A percentile compares a stretch with the other conserved stretches of the same genome.
Evolutionary conservation across 2,329 filamentous ascomycete genomes (phyloP).

Genomic region (Arthrinium phaeospermum): DNA sequence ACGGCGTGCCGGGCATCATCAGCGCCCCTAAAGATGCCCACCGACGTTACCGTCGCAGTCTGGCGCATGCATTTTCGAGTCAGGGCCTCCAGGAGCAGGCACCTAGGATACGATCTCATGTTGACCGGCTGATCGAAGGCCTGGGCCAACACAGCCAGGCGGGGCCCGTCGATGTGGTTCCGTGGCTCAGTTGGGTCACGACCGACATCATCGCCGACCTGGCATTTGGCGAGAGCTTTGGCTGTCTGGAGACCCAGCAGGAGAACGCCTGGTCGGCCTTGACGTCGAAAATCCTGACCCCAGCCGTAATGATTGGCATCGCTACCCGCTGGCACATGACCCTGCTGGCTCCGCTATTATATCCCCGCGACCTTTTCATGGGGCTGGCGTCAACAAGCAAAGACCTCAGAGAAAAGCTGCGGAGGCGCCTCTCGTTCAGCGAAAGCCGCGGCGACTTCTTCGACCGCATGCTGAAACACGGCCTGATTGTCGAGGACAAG

Average conservation of each 20-base stretch:
- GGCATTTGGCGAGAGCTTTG: conserved; percentile 28
- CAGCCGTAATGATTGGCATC: not conserved
- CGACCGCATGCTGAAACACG: conserved; percentile 26
- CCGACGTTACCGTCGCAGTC: conserved; percentile 19
- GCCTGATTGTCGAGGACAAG: conserved; percentile 32
- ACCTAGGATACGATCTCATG: conserved; percentile 27
- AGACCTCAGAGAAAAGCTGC: conserved; percentile 16
- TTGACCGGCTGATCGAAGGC: conserved; percentile 27
- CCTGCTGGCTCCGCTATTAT: not conserved
- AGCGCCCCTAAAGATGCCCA: conserved; percentile 32
- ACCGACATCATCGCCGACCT: conserved; percentile 32
- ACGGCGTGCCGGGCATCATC: conserved; percentile 37
- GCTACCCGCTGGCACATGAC: conserved; percentile 4
- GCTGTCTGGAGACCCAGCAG: conserved; percentile 24
- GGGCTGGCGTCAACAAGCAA: not conserved
- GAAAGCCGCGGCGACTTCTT: not conserved
- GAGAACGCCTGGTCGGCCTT: not conserved
- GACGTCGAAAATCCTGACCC: not conserved
- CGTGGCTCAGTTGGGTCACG: conserved; percentile 29
- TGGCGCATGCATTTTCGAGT: conserved; percentile 30
- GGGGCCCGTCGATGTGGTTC: conserved; percentile 21
- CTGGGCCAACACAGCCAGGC: conserved; percentile 19
- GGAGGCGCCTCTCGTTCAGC: not conserved
- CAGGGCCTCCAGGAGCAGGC: conserved; percentile 29
- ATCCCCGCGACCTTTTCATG: not conserved